Base-by-base conservation (phyloP, 345 rosid genomes). In the Abelmoschus esculentus region DNA sequence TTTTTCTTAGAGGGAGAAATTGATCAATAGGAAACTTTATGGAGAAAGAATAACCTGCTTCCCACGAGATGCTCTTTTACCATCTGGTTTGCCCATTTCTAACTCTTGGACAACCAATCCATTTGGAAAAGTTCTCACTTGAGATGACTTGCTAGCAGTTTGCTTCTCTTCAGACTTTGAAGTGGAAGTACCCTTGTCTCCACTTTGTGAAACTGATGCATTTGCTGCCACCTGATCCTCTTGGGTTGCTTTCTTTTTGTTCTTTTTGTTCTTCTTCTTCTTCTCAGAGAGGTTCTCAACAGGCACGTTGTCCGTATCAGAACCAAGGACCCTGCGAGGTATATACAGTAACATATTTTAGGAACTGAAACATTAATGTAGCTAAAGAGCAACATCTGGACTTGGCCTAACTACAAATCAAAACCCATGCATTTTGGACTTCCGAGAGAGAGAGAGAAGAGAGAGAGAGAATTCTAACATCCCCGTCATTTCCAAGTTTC, bases 61-160 rank as follows among this genome's bases (percentile, higher is more conserved):
- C 68, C 98, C 98, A 63, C 88, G 92, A 64, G 84, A 75, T 76
- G 99, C 99, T 77, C 82, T 87, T 85, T 82, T 92, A 69, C 90
- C 96, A 74, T 89, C 87, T 14, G 99, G 98, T 79, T 83, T 86
- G 74, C 99, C 96, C 90, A 96, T 87, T 66, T 72, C 77, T 69
- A 96, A 44, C 80, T 92, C 96, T 81, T 96, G 90, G 54, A 96
- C 84, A 67, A 86, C 82, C 74, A 96, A 83, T 52, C 99, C 99
- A 76, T 92, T 92, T 5, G 93, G 76, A 75, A 82, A 90, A 59
- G 91, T 85, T 77, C 96, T 85, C 69, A 73, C 78, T 67, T 86
- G 87, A 59, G 91, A 88, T 58, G 93, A 72, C 72, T 88, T 89
- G 70, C 69, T 66, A 52, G 75, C 75, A 67, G 75, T 61, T 73